These are phyloP conservation scores for Pythium grandisporangium DNA, from an alignment of 352 stramenopile genomes.

Conservation along the genomic window DNA sequence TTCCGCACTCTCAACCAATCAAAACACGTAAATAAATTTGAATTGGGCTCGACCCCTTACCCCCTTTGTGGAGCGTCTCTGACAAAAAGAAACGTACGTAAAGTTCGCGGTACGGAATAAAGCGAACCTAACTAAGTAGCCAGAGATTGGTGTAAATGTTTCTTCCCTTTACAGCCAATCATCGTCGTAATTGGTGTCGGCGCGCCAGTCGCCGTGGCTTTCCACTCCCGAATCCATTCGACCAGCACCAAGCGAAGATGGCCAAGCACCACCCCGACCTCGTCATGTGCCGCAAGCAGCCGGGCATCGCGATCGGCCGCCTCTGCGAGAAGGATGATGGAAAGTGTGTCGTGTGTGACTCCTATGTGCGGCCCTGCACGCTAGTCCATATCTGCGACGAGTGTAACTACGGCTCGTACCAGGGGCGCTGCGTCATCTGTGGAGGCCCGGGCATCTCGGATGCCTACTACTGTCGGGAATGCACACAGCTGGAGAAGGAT, in stretches of 20 bases:
- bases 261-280: constrained; percentile 99
- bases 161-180: no score
- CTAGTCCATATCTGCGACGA: constrained; percentile 99
- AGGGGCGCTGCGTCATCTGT: constrained; percentile 97
- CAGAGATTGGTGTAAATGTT: no score
- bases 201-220: no score
- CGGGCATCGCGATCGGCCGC: constrained; percentile 94
- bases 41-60: no score
- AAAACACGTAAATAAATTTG: background rate
- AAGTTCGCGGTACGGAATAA: no score
- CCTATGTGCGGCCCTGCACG: constrained; percentile 96
- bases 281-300: constrained; percentile 99
- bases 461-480: constrained; percentile 99
- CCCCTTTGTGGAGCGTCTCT: no score
- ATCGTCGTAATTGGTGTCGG: no score
- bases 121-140: no score
- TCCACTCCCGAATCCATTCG: constrained; percentile 4
- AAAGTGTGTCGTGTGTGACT: constrained; percentile 99
- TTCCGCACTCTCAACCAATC: constrained; percentile 9
- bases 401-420: constrained; percentile 99
- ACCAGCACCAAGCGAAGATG: constrained; percentile 52
- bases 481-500: constrained; percentile 94
- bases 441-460: constrained; percentile 96
- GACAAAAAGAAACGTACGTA: no score
- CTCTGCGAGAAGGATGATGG: constrained; percentile 99